A percentile compares a stretch with the other conserved stretches of the same genome.
phyloP scores from a whole-genome alignment of 495 filamentous ascomycete genomes.

The Symbiotaphrina buchneri region DNA sequence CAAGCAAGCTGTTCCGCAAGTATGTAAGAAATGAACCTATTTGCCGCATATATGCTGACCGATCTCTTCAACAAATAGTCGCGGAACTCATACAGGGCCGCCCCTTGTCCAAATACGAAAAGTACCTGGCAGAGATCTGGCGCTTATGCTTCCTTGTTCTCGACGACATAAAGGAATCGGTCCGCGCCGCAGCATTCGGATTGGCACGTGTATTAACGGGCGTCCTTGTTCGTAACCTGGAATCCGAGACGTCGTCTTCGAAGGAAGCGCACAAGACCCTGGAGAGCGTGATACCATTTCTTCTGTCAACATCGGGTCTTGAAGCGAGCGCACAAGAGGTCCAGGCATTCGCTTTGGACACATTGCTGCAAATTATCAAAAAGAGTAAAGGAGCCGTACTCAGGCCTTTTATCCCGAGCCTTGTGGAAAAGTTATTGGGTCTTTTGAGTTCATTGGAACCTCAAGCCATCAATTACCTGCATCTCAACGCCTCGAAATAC shows the following conservation, averaged over 20 bases:
- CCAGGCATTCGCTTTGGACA: slow-evolving; percentile 32
- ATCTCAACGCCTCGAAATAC: slow-evolving; percentile 74
- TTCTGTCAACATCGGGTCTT: slow-evolving; percentile 71
- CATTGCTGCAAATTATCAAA: slow-evolving; percentile 73
- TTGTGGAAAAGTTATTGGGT: slow-evolving; percentile 59
- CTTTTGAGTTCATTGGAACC: slow-evolving; percentile 72
- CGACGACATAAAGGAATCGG: slow-evolving; percentile 87
- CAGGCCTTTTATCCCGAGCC: slow-evolving; percentile 54
- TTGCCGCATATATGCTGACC: too few relatives aligned
- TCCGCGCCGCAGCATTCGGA: slow-evolving; percentile 55
- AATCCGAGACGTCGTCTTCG: slow-evolving; percentile 45
- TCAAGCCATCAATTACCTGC: slow-evolving; percentile 72
- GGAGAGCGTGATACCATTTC: slow-evolving; percentile 63
- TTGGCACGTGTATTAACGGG: slow-evolving; percentile 66
- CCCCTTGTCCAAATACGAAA: slow-evolving; percentile 47
- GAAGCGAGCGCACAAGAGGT: slow-evolving; percentile 77
- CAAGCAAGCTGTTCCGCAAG: slow-evolving; percentile 80
- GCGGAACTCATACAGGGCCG: slow-evolving; percentile 63
- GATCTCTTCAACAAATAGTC: too few relatives aligned
- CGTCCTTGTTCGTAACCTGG: slow-evolving; percentile 64
- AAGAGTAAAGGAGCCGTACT: slow-evolving; percentile 47
- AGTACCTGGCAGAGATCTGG: slow-evolving; percentile 72
- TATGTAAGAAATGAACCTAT: too few relatives aligned
- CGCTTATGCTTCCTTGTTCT: slow-evolving; percentile 58
- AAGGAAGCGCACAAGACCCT: slow-evolving; percentile 57